Evolutionary conservation across 352 stramenopile species (phyloP).

Genomic region (Globisporangium barbulae): DNA sequence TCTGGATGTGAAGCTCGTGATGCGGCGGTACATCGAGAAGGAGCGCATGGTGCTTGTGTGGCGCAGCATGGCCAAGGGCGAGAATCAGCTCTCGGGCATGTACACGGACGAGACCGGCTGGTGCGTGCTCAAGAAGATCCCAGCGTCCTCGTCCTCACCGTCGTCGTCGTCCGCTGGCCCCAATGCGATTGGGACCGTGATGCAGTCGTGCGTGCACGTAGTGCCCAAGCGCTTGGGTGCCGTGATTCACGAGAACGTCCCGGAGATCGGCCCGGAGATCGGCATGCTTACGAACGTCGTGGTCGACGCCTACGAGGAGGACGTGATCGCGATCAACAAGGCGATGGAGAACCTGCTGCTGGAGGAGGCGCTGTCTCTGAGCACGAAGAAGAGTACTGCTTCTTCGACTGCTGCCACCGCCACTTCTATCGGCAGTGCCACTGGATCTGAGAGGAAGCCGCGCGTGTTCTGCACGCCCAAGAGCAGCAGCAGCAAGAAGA

Average conservation of each 20-base stretch:
- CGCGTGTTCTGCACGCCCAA: not conserved
- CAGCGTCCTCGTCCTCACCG: not conserved
- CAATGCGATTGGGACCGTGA: constrained; percentile 14
- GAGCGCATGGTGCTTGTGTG: constrained; percentile 56
- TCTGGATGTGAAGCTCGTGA: constrained; percentile 45
- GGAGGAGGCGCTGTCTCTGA: constrained; percentile 23
- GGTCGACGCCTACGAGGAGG: constrained; percentile 52
- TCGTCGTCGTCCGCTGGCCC: not conserved
- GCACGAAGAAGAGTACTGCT: not conserved
- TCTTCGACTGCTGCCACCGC: no score
- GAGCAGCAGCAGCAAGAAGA: not conserved
- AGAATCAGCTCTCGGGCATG: constrained; percentile 38
- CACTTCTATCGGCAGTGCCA: not conserved
- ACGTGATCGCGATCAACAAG: constrained; percentile 41
- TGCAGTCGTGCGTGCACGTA: constrained; percentile 17
- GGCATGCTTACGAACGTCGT: constrained; percentile 53
- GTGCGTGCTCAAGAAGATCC: constrained; percentile 35
- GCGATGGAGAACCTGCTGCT: constrained; percentile 53
- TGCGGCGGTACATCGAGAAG: constrained; percentile 38
- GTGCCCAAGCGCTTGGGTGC: constrained; percentile 1
- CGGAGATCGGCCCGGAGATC: constrained; percentile 33
- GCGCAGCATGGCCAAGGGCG: constrained; percentile 35
- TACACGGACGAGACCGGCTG: constrained; percentile 67
- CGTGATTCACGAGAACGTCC: constrained; percentile 16
- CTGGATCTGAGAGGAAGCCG: not conserved